Evolutionary conservation across 129 eudicot species (phyloP).

Genomic region (Arctium minus): DNA sequence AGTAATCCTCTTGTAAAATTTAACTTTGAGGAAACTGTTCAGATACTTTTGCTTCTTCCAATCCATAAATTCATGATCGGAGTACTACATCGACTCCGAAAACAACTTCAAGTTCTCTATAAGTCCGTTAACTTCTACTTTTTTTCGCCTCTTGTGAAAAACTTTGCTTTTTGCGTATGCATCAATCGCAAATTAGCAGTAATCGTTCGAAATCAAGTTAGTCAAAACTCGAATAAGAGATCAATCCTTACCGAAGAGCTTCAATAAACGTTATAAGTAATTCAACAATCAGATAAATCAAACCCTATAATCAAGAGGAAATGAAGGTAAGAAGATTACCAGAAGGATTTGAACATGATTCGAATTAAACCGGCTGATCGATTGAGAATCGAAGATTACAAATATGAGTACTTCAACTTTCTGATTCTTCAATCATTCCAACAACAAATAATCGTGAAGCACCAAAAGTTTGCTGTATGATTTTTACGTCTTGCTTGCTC

Average conservation of each 20-base stretch:
- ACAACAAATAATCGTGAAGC: background rate
- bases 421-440: background rate
- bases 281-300: background rate
- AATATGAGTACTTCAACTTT: background rate
- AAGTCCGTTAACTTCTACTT: background rate
- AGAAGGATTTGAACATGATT: constrained; percentile 29
- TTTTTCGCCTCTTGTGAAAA: background rate
- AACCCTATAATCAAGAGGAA: background rate
- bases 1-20: background rate
- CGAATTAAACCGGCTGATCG: background rate
- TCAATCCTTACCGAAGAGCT: background rate
- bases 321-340: constrained; percentile 14
- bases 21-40: background rate
- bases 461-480: background rate
- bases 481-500: background rate
- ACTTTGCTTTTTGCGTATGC: background rate
- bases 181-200: background rate
- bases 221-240: background rate
- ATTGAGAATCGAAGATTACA: background rate
- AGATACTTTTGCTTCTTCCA: background rate
- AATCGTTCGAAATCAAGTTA: background rate
- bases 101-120: background rate
- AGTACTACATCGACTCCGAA: background rate
- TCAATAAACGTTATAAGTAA: background rate
- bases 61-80: background rate